phyloP scores from a whole-genome alignment of 768 basidiomycete genomes.

The Lentinula boryana region DNA sequence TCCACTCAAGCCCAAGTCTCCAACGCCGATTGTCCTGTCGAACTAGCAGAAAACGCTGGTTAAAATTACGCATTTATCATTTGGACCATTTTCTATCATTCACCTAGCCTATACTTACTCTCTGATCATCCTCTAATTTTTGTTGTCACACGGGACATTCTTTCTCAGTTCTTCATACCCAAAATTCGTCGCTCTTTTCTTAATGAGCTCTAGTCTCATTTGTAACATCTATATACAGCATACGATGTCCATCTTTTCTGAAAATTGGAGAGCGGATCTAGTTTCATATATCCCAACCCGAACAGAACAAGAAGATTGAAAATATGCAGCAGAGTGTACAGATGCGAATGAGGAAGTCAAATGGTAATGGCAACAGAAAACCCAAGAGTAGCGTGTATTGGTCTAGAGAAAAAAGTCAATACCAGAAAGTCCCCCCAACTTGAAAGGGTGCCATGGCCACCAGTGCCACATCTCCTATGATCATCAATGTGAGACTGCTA shows the following conservation, averaged over 20 bases:
- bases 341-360: not conserved
- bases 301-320: not conserved
- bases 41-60: constrained; percentile 47
- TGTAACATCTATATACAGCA: not conserved
- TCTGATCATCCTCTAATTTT: not conserved
- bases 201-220: not conserved
- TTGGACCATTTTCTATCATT: not conserved
- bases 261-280: not conserved
- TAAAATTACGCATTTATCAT: constrained; percentile 22
- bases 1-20: constrained; percentile 50
- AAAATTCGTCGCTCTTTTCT: not conserved
- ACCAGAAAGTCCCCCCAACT: not conserved
- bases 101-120: not conserved
- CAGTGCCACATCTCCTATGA: not conserved
- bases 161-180: not conserved
- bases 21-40: constrained; percentile 64
- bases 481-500: not conserved
- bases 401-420: not conserved
- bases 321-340: not conserved
- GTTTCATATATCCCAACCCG: not conserved
- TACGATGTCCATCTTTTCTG: not conserved
- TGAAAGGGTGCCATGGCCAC: not conserved
- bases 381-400: not conserved
- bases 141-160: not conserved
- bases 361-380: not conserved